These are phyloP conservation scores for Hanseniaspora lindneri DNA, from an alignment of 805 yeast genomes.

Conservation along the genomic window DNA sequence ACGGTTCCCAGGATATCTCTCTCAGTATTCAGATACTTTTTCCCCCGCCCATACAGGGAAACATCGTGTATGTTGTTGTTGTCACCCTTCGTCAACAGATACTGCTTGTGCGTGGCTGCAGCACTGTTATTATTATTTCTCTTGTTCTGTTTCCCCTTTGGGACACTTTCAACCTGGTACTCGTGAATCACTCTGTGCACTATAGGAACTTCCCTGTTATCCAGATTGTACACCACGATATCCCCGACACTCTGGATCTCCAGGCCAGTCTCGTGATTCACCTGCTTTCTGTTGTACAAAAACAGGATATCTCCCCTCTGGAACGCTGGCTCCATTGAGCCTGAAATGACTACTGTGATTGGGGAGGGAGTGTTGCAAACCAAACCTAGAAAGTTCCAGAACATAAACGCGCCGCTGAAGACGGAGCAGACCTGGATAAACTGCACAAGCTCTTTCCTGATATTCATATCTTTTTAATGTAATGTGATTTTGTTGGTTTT, in stretches of 20 bases:
- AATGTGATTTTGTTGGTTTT: not conserved
- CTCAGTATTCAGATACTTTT: constrained; percentile 62
- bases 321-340: constrained; percentile 99
- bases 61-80: constrained; percentile 88
- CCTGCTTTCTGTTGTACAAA: constrained; percentile 69
- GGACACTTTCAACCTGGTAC: constrained; percentile 36
- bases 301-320: constrained; percentile 92
- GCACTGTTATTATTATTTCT: constrained; percentile 24
- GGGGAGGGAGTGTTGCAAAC: constrained; percentile 80
- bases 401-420: constrained; percentile 77
- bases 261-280: not conserved
- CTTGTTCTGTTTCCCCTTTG: not conserved
- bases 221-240: constrained; percentile 80
- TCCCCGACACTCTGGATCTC: constrained; percentile 65
- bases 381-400: constrained; percentile 75
- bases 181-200: constrained; percentile 89
- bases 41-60: constrained; percentile 65
- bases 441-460: constrained; percentile 52
- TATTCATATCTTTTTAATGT: constrained; percentile 35
- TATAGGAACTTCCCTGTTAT: constrained; percentile 76
- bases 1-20: constrained; percentile 81
- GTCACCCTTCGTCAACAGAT: constrained; percentile 87
- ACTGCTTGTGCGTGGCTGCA: constrained; percentile 37
- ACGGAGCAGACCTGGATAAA: constrained; percentile 64
- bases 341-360: constrained; percentile 89